A percentile compares a stretch with the other conserved stretches of the same genome.
Conservation (phyloP, 169 alveolate species). For the Cryptosporidium felis region DNA sequence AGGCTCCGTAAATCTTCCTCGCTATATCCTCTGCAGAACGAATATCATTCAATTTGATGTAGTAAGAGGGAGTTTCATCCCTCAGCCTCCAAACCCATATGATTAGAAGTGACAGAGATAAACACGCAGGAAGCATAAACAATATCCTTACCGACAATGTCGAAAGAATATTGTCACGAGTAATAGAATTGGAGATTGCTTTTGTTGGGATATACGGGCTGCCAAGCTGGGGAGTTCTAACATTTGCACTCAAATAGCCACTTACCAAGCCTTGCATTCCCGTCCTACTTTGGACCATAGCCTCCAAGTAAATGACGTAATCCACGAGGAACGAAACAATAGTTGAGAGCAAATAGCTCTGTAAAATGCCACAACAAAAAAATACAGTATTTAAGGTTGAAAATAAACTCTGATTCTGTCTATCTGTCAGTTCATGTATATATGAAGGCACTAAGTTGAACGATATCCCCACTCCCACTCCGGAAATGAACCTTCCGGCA, state of each 20-base stretch:
- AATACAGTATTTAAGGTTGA: constrained; percentile 44
- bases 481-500: constrained; percentile 38
- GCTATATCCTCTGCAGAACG: constrained; percentile 23
- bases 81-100: constrained; percentile 6
- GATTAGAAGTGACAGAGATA: background rate
- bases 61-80: constrained; percentile 47
- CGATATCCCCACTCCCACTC: constrained; percentile 44
- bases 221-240: too few relatives aligned
- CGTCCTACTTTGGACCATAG: too few relatives aligned
- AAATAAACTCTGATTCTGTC: constrained; percentile 54
- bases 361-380: constrained; percentile 45
- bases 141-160: background rate
- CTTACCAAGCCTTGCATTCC: too few relatives aligned
- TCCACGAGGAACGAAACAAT: background rate
- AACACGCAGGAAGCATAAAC: background rate
- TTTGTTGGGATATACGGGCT: too few relatives aligned
- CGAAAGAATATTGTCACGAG: too few relatives aligned
- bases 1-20: constrained; percentile 27
- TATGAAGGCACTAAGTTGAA: constrained; percentile 23
- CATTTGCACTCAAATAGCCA: too few relatives aligned
- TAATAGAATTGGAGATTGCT: too few relatives aligned
- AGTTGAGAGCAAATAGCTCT: constrained; percentile 13
- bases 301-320: background rate
- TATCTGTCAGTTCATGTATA: constrained; percentile 32
- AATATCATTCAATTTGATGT: constrained; percentile 11